Conservation (phyloP, 306 rosid species). For the Cicer cuneatum region DNA sequence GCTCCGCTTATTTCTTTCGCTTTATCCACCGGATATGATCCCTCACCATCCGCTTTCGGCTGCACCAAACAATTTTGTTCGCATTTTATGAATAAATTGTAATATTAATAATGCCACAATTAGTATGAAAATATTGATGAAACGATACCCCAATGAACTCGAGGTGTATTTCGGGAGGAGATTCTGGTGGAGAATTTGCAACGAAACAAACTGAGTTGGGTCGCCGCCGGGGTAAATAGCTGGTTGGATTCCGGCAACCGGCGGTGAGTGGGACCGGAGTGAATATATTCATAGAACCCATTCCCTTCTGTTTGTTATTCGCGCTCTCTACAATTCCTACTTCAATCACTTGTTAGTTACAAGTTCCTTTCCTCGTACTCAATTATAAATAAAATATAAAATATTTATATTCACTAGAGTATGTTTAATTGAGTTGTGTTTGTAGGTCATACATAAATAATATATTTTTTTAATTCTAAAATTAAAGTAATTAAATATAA, state of each 20-base stretch:
- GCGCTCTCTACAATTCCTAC: too few species aligned
- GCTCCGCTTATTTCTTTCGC: conserved; percentile 74
- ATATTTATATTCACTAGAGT: too few species aligned
- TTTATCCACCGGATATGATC: conserved; percentile 68
- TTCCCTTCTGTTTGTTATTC: conserved; percentile 11
- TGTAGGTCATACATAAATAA: too few species aligned
- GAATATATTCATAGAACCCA: conserved; percentile 64
- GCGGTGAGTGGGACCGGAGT: conserved; percentile 46
- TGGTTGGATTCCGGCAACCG: neutral
- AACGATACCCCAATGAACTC: conserved; percentile 72
- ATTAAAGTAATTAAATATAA: too few species aligned
- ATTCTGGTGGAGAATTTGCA: conserved; percentile 44
- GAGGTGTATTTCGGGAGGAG: conserved; percentile 66
- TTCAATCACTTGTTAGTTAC: too few species aligned
- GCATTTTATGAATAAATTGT: neutral
- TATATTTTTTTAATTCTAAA: too few species aligned
- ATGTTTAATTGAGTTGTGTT: too few species aligned
- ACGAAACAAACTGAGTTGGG: conserved; percentile 45
- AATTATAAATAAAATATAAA: too few species aligned
- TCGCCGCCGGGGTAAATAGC: conserved; percentile 41
- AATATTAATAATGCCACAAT: neutral
- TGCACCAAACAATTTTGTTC: conserved; percentile 35
- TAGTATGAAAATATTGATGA: too few species aligned
- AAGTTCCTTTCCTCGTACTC: too few species aligned
- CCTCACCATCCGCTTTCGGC: conserved; percentile 75